Base-by-base conservation (phyloP, 169 alveolate genomes). In the Blepharisma undulans region DNA sequence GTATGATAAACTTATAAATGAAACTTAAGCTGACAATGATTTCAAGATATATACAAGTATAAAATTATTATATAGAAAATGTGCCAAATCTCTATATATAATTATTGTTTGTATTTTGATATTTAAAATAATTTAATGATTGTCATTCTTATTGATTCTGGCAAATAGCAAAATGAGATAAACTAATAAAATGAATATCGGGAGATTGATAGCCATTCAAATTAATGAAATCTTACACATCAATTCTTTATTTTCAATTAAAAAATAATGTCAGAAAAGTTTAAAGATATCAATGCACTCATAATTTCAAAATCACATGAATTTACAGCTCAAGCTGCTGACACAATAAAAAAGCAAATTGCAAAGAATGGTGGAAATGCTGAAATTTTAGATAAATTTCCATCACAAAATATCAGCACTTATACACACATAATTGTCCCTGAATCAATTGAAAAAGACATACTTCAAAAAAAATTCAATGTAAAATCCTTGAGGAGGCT, bases 301-400 rank as follows among this genome's bases (percentile, higher is more conserved):
- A 78, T 78, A 29, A 22, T 78, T 32, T 78, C 29, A 27, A 78
- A 78, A 32, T 16, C 27, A 1, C 34, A 29, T 32, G 60, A n/a
- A 21, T 78, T 78, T 12, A 29, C 86, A 0, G 86, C 29, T 27
- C 66, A 21, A 27, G 29, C 86, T 10, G 86, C 71, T 29, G 60
- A 78, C 8, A 32, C 34, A 25, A 78, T 78, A 27, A 32, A 25
- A 32, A 78, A 29, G 14, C 29, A 78, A 4, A 27, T 78, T 8
- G 71, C 29, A 78, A 78, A 78, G 34, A 27, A 78, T 32, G 86
- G 86, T 5, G 86, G 86, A 25, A 78, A 36, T 29, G 86, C 86
- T 29, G 60, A 78, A 78, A 25, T 78, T 32, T 78, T 48, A 48
- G 66, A 48, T 10, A 48, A 78, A 25, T 6, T 8, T 12, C 61